Percentiles rank a stretch among this genome's conserved stretches.
These are phyloP conservation scores for Ceratobasidium sp. DNA, from an alignment of 1,284 basidiomycete genomes.

Conservation along the genomic window DNA sequence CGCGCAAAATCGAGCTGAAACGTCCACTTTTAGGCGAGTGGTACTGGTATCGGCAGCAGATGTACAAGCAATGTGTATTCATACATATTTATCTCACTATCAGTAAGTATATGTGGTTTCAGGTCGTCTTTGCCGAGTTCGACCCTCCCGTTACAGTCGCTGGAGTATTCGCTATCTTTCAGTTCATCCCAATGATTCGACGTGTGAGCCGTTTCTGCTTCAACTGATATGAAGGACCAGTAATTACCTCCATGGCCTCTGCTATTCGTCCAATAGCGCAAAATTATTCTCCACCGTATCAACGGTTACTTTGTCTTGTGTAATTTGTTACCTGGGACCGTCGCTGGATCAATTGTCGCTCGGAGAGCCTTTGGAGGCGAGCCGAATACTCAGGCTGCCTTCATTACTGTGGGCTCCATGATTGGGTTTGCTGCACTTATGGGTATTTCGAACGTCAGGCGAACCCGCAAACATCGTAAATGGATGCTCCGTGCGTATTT, in stretches of 20 bases:
- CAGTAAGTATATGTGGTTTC: slow-evolving; percentile 29
- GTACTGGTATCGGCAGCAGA: slow-evolving; percentile 47
- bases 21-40: slow-evolving; percentile 45
- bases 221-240: too few relatives aligned
- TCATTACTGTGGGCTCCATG: slow-evolving; percentile 39
- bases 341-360: slow-evolving; percentile 43
- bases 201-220: slow-evolving; percentile 41
- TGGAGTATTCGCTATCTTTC: slow-evolving; percentile 47
- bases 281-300: slow-evolving; percentile 46
- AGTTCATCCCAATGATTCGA: slow-evolving; percentile 49
- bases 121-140: background rate
- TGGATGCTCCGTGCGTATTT: slow-evolving; percentile 49
- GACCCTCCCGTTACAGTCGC: slow-evolving; percentile 21
- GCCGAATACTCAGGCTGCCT: slow-evolving; percentile 37
- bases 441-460: slow-evolving; percentile 39
- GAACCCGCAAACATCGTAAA: slow-evolving; percentile 46
- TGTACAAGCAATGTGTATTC: slow-evolving; percentile 47
- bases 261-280: slow-evolving; percentile 16
- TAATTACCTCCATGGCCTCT: background rate
- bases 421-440: slow-evolving; percentile 42
- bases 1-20: background rate
- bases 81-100: slow-evolving; percentile 47
- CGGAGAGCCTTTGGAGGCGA: slow-evolving; percentile 47
- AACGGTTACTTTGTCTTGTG: slow-evolving; percentile 46
- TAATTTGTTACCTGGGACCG: slow-evolving; percentile 32